Evolutionary conservation across 2,329 filamentous ascomycete species (phyloP).

Genomic region (Xylaria sp.): DNA sequence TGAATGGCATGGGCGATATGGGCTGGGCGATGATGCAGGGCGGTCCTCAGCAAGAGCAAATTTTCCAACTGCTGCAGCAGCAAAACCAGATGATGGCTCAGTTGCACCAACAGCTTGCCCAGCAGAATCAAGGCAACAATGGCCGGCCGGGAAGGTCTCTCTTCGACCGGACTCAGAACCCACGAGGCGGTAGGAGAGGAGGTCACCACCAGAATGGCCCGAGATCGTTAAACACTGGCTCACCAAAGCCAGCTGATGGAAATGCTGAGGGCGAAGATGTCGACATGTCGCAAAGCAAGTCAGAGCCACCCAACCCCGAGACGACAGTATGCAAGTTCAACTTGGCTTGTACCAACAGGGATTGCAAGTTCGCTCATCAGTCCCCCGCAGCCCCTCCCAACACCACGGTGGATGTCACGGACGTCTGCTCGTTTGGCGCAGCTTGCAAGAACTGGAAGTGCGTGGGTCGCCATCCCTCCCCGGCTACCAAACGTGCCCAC

Average conservation of each 20-base stretch:
- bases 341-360: conserved; percentile 81
- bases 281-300: conserved; percentile 63
- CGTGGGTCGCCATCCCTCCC: conserved; percentile 88
- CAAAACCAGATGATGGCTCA: conserved; percentile 87
- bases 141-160: conserved; percentile 63
- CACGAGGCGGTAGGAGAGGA: conserved; percentile 57
- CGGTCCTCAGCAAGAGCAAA: conserved; percentile 71
- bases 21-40: conserved; percentile 58
- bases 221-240: conserved; percentile 40
- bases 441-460: conserved; percentile 98
- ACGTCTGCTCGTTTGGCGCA: conserved; percentile 82
- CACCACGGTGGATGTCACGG: conserved; percentile 76
- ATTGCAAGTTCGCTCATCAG: conserved; percentile 93
- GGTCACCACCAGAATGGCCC: conserved; percentile 51
- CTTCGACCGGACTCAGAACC: conserved; percentile 73
- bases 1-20: conserved; percentile 51
- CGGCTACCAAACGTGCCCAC: conserved; percentile 77
- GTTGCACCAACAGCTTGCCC: conserved; percentile 67
- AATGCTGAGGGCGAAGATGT: conserved; percentile 62
- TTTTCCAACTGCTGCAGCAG: conserved; percentile 81
- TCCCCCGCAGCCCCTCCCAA: conserved; percentile 86
- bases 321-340: conserved; percentile 88
- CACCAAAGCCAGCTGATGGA: conserved; percentile 44
- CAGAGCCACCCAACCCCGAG: conserved; percentile 61
- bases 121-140: conserved; percentile 55